Evolutionary conservation across 352 stramenopile genomes (phyloP), one percentile per base, ranked within the genome.

Genomic region (Globisporangium paroecandrum): DNA sequence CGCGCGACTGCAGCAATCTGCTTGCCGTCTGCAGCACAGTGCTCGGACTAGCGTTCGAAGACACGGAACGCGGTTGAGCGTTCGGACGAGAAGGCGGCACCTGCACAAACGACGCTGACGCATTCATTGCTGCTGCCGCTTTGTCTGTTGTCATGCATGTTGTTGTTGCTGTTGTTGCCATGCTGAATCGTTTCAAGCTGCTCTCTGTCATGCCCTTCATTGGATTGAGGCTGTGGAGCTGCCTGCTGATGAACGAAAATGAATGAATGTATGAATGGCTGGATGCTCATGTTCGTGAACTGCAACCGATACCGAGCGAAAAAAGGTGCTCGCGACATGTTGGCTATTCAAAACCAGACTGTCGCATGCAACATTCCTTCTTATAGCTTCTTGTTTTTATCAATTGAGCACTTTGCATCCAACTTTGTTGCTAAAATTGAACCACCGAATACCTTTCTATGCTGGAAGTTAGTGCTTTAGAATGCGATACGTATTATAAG

Each of bases 1-100:
- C 69, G 32, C 86, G 77, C 29, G 86, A 89, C 53, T 87, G 66
- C 49, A 84, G 55, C 60, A 86, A 53, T 34, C 56, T 68, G 22
- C 72, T 82, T 12, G 36, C 63, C 8, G 36, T 49, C 27, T 57
- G 38, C 8, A 27, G 2, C 6, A 15, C 27, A 4, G 7, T 12
- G 6, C 18, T 47, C 3, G 41, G 4, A 5, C 41, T 47, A 4
- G 41, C 15, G 15, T n/a, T 7, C 13, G 41, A 47, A 47, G 41
- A n/a, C 4, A 2, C 41, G 15, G 13, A n/a, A 47, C 0, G 41
- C 41, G 41, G 13, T 47, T 47, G 41, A n/a, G 13, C 15, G 15
- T 47, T 18, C 15, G 7, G 5, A n/a, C 20, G 13, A n/a, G 41
- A 47, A n/a, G 0, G 41, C 41, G 41, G 41, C 4, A 1, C 15